Percentiles rank a stretch among this genome's conserved stretches.
Evolutionary conservation across 2,329 filamentous ascomycete genomes (phyloP).

Genomic region (Lasiodiplodia hormozganensis): DNA sequence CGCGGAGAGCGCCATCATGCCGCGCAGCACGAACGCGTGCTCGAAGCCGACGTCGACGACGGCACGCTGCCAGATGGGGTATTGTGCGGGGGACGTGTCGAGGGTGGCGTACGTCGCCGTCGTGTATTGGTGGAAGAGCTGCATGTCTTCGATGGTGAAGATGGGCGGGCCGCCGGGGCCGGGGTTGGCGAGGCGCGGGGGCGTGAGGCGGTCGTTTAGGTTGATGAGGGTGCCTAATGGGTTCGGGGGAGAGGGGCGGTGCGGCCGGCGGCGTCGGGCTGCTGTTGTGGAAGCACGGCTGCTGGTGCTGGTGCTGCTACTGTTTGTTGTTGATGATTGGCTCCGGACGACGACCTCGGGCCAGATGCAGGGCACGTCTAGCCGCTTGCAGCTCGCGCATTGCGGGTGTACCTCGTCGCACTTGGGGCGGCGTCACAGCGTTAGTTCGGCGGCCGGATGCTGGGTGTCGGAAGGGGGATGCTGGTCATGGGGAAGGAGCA

Average conservation of each 20-base stretch:
- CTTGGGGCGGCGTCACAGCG: background rate
- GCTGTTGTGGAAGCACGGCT: background rate
- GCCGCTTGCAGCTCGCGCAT: background rate
- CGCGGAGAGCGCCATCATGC: constrained; percentile 33
- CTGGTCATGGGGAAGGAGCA: too few relatives aligned
- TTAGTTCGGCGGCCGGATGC: background rate
- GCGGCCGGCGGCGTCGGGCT: background rate
- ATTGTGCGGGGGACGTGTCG: background rate
- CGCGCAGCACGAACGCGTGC: constrained; percentile 35
- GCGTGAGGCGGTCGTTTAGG: too few relatives aligned
- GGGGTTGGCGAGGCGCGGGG: too few relatives aligned
- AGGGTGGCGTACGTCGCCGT: background rate
- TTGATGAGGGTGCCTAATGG: too few relatives aligned
- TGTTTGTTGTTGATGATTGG: too few relatives aligned
- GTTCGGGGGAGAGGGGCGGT: background rate
- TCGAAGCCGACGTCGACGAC: constrained; percentile 1
- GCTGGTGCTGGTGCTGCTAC: background rate
- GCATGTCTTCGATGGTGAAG: constrained; percentile 5
- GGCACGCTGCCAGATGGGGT: background rate
- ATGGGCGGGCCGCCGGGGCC: background rate
- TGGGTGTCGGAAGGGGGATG: background rate
- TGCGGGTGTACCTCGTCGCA: background rate
- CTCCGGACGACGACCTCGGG: background rate
- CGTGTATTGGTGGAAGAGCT: constrained; percentile 1
- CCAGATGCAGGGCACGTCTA: background rate